Percentiles rank a stretch among this genome's conserved stretches.
Evolutionary conservation across 345 rosid genomes (phyloP).

Genomic region (Citrus inodora): DNA sequence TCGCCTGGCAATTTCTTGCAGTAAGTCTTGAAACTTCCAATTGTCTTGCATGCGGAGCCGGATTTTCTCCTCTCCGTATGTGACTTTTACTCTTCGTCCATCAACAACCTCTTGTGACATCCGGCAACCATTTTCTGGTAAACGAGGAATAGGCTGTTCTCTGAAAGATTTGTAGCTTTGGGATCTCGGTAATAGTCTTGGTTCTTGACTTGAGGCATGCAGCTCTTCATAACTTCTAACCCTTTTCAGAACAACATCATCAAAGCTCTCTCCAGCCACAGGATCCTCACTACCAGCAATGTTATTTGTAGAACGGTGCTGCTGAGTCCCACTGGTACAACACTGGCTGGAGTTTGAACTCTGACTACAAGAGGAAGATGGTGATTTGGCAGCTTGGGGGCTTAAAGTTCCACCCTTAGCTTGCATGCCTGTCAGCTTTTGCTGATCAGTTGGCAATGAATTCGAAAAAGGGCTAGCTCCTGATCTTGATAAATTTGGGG

Average conservation of each 20-base stretch:
- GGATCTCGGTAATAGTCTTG: slow-evolving; percentile 37
- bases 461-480: slow-evolving; percentile 26
- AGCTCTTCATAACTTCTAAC: slow-evolving; percentile 45
- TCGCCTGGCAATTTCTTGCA: slow-evolving; percentile 63
- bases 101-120: slow-evolving; percentile 41
- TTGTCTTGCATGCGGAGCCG: slow-evolving; percentile 54
- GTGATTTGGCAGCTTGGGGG: slow-evolving; percentile 39
- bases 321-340: slow-evolving; percentile 59
- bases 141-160: slow-evolving; percentile 26
- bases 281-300: slow-evolving; percentile 23
- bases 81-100: slow-evolving; percentile 58
- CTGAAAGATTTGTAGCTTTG: slow-evolving; percentile 34
- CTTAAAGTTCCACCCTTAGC: slow-evolving; percentile 26
- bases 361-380: slow-evolving; percentile 67
- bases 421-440: slow-evolving; percentile 22
- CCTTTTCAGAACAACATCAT: slow-evolving; percentile 29
- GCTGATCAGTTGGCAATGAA: slow-evolving; percentile 21
- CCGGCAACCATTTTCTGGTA: slow-evolving; percentile 17
- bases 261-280: slow-evolving; percentile 27
- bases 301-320: slow-evolving; percentile 28
- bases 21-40: slow-evolving; percentile 47
- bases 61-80: slow-evolving; percentile 61
- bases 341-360: slow-evolving; percentile 77
- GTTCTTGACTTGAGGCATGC: slow-evolving; percentile 42
- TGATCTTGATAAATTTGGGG: slow-evolving; percentile 41